Conservation (phyloP, 805 yeast species). For the Saturnispora kantuleensis region DNA sequence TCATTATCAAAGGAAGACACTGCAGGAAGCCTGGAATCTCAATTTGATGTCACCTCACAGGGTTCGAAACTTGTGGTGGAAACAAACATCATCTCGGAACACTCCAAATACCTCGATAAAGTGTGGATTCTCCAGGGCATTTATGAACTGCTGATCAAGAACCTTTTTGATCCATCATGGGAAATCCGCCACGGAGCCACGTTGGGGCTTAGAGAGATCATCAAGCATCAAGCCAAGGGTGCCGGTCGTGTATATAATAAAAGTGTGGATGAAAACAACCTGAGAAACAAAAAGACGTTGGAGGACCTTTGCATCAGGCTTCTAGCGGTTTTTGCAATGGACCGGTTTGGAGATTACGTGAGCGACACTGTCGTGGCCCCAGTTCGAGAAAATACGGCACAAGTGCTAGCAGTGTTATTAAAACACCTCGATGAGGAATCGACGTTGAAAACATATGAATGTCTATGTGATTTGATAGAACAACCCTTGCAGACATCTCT, state of each 20-base stretch:
- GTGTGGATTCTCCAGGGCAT: conserved; percentile 95
- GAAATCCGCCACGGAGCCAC: conserved; percentile 95
- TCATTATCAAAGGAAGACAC: conserved; percentile 43
- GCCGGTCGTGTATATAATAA: conserved; percentile 75
- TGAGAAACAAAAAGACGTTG: conserved; percentile 54
- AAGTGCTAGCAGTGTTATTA: conserved; percentile 80
- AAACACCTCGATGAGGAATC: conserved; percentile 57
- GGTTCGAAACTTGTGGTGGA: conserved; percentile 67
- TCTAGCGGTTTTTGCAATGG: conserved; percentile 80
- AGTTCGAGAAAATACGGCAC: conserved; percentile 94
- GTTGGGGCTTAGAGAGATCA: conserved; percentile 79
- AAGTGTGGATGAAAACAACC: conserved; percentile 49
- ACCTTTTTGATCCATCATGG: conserved; percentile 81
- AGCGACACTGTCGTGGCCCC: conserved; percentile 98
- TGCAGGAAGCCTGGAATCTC: conserved; percentile 17
- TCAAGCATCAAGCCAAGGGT: conserved; percentile 65
- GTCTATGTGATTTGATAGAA: conserved; percentile 57
- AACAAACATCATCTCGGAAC: conserved; percentile 23
- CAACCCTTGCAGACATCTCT: conserved; percentile 33
- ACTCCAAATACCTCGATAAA: conserved; percentile 48
- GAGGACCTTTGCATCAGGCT: conserved; percentile 85
- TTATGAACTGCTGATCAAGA: conserved; percentile 69
- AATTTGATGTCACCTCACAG: conserved; percentile 56
- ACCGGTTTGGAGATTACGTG: conserved; percentile 93
- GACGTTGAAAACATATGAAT: conserved; percentile 52